Evolutionary conservation across 305 asterid genomes (phyloP).

Genomic region (Lippia alba): DNA sequence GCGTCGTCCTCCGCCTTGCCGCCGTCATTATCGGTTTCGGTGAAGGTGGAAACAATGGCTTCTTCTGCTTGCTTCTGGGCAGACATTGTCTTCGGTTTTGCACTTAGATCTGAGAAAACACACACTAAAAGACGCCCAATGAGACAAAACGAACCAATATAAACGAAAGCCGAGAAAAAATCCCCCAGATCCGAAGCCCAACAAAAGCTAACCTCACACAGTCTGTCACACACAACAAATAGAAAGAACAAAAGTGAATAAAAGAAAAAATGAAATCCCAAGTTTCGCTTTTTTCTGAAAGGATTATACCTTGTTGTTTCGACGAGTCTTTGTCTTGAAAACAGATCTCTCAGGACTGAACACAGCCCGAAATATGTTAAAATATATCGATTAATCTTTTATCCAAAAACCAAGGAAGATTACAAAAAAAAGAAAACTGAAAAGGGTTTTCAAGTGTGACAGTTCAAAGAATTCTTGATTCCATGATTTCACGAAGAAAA

Average conservation of each 20-base stretch:
- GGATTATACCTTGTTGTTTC: conserved; percentile 16
- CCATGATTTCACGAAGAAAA: conserved; percentile 23
- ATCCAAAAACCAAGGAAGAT: conserved; percentile 9
- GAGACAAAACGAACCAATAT: conserved; percentile 45
- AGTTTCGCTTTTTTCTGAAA: conserved; percentile 28
- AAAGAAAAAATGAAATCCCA: not conserved
- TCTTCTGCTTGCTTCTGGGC: conserved; percentile 90
- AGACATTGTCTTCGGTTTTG: conserved; percentile 61
- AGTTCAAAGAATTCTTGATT: conserved; percentile 27
- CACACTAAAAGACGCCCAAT: conserved; percentile 36
- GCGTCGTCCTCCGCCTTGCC: conserved; percentile 39
- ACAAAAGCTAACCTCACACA: not conserved
- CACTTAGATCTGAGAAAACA: conserved; percentile 43
- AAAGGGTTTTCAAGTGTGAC: conserved; percentile 14
- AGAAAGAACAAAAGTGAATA: not conserved
- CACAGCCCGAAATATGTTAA: not conserved
- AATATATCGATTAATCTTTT: not conserved
- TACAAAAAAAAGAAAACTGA: not conserved
- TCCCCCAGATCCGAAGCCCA: conserved; percentile 48
- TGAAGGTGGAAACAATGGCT: conserved; percentile 73
- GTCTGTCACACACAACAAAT: conserved; percentile 16
- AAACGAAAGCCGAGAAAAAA: conserved; percentile 49
- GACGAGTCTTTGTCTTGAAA: conserved; percentile 37
- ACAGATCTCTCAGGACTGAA: conserved; percentile 12
- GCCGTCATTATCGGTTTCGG: conserved; percentile 55